Evolutionary conservation across 2,329 filamentous ascomycete genomes (phyloP).

Genomic region (Parascedosporium putredinis): DNA sequence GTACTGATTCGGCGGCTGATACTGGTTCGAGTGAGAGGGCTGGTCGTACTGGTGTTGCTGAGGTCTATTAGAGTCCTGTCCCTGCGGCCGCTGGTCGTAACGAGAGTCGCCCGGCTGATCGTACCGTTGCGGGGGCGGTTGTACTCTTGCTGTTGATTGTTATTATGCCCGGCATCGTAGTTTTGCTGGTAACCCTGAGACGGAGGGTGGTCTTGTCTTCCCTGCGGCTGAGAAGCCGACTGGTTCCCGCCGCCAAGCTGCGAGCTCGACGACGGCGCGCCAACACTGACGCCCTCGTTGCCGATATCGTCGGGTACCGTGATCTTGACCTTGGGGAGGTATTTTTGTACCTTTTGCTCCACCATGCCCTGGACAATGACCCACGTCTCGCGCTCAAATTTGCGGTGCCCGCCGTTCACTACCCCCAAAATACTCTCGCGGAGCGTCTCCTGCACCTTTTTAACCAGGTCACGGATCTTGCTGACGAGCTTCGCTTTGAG

Average conservation of each 20-base stretch:
- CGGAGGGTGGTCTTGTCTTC: conserved; percentile 11
- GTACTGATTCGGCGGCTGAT: conserved; percentile 13
- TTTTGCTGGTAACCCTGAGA: not conserved
- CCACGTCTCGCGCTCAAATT: conserved; percentile 35
- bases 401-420: conserved; percentile 35
- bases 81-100: conserved; percentile 7
- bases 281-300: conserved; percentile 34
- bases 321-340: conserved; percentile 34
- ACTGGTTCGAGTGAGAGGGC: not conserved
- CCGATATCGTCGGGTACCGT: conserved; percentile 35
- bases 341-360: conserved; percentile 34
- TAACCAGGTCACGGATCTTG: conserved; percentile 32
- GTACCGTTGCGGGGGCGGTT: conserved; percentile 16
- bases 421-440: conserved; percentile 32
- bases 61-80: conserved; percentile 11
- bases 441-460: conserved; percentile 34
- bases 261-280: conserved; percentile 21
- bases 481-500: conserved; percentile 31
- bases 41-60: conserved; percentile 11
- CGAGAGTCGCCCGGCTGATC: conserved; percentile 11
- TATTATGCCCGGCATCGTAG: conserved; percentile 10
- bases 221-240: conserved; percentile 15
- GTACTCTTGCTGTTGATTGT: conserved; percentile 16
- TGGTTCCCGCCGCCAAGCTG: conserved; percentile 23
- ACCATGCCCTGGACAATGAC: conserved; percentile 34